These are phyloP conservation scores for Diplosphaera chodatii DNA, from an alignment of 139 green algal genomes.

Conservation along the genomic window DNA sequence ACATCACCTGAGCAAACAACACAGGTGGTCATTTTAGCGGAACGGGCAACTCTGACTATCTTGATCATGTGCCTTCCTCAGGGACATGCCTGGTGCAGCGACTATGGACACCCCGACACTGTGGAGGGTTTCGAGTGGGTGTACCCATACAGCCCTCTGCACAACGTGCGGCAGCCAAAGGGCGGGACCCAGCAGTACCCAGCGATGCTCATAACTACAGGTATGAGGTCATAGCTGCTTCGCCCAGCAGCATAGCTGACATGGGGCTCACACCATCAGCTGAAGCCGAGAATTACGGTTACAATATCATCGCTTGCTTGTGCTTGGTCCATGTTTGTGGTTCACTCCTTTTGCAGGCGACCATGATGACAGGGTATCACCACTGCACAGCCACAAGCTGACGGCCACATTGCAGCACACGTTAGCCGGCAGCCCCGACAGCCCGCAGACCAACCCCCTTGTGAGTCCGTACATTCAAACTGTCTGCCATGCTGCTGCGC, in stretches of 20 bases:
- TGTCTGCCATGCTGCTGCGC: too few relatives aligned
- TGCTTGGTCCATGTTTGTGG: too few relatives aligned
- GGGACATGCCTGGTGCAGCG: slow-evolving; percentile 69
- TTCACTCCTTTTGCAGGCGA: slow-evolving; percentile 29
- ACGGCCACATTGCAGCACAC: slow-evolving; percentile 70
- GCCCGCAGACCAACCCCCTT: slow-evolving; percentile 77
- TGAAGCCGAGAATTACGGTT: too few relatives aligned
- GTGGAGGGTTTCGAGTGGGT: slow-evolving; percentile 64
- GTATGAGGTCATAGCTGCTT: too few relatives aligned
- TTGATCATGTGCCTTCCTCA: too few relatives aligned
- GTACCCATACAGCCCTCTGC: slow-evolving; percentile 73
- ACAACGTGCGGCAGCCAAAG: slow-evolving; percentile 76
- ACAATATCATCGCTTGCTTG: too few relatives aligned
- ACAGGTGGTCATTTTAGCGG: too few relatives aligned
- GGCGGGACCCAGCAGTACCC: slow-evolving; percentile 66
- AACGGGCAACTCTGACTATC: too few relatives aligned
- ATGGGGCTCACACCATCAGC: too few relatives aligned
- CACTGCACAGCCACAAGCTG: slow-evolving; percentile 85
- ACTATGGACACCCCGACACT: slow-evolving; percentile 80
- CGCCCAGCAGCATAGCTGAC: too few relatives aligned
- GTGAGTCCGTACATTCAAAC: too few relatives aligned
- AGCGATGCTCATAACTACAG: slow-evolving; percentile 76
- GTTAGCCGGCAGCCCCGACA: slow-evolving; percentile 25
- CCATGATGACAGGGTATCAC: slow-evolving; percentile 84
- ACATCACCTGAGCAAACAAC: too few relatives aligned